A percentile compares a stretch with the other conserved stretches of the same genome.
These are phyloP conservation scores for Fusarium algeriense DNA, from an alignment of 2,329 filamentous ascomycete species.

Conservation along the genomic window DNA sequence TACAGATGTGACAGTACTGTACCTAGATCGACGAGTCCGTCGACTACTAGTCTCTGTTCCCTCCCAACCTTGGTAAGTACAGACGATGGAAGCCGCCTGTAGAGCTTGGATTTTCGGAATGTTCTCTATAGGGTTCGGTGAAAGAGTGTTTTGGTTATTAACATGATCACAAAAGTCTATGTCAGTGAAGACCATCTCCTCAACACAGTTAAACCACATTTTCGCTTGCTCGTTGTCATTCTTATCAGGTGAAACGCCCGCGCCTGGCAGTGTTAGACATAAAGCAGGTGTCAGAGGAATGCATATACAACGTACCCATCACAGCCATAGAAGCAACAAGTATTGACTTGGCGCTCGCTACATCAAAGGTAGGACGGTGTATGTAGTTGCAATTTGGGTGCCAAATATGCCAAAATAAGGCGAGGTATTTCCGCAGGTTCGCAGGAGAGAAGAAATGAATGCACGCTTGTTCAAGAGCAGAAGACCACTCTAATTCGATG, in stretches of 20 bases:
- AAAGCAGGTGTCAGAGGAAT: fast-evolving
- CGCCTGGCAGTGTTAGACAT: neutral
- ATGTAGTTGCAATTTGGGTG: constrained; percentile 6
- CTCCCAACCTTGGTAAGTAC: constrained; percentile 7
- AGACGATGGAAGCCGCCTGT: constrained; percentile 1
- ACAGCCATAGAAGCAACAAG: constrained; percentile 1
- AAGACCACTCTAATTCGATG: neutral
- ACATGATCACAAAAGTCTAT: neutral
- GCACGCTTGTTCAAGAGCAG: neutral
- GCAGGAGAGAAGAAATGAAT: neutral
- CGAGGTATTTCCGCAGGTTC: neutral
- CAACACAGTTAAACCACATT: neutral
- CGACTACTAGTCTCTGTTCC: neutral
- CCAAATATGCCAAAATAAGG: constrained; percentile 12
- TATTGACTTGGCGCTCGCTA: neutral
- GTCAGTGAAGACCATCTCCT: neutral
- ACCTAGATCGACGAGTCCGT: neutral
- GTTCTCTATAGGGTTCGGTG: fast-evolving
- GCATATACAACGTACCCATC: neutral
- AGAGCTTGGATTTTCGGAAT: neutral
- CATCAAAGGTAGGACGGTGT: neutral
- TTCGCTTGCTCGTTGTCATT: constrained; percentile 1
- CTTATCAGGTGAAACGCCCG: neutral
- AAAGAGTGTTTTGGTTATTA: fast-evolving
- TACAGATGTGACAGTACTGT: neutral